Evolutionary conservation across 2,329 filamentous ascomycete species (phyloP), one percentile per base, ranked within the genome.

Genomic region (Xylaria sp.): DNA sequence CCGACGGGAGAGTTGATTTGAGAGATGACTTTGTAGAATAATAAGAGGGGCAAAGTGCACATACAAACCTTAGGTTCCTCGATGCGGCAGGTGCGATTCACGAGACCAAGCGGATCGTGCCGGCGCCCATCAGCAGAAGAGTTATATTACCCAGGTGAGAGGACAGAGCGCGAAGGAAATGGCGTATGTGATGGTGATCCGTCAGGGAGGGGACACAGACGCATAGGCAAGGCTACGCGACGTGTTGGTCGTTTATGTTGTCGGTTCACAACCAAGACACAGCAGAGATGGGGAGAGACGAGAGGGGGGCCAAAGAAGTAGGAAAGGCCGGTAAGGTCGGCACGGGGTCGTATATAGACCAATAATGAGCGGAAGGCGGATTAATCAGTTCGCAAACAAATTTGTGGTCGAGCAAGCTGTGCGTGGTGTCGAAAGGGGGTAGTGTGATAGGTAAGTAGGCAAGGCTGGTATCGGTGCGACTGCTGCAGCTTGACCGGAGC

Each of bases 271-370:
- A n/a, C n/a, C n/a, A n/a, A n/a, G n/a, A n/a, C n/a, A n/a, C 19
- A 25, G 21, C n/a, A 7, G 40, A 46, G 43, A 53, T 51, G 58
- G 47, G 53, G 37, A 33, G n/a, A n/a, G n/a, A n/a, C n/a, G n/a
- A 17, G 43, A 50, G 37, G 28, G 14, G 35, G 55, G 14, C 9
- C 4, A 9, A 31, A 31, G 28, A 31, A 31, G 28, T 9, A 23
- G 25, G 17, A 9, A 3, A 5, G 19, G 17, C 14, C 19, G 23
- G 21, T n/a, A 12, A n/a, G 12, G 31, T 23, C 47, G 28, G 46
- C n/a, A 33, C 25, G n/a, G 46, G 42, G 37, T 43, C 23, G 61
- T 61, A 50, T 57, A 51, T 51, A 52, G 57, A 47, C 40, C 28
- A 58, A 43, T 46, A 17, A 21, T 15, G 47, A 50, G 28, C 35